Evolutionary conservation across 139 green algal genomes (phyloP).

Genomic region (Micractinium sp.): DNA sequence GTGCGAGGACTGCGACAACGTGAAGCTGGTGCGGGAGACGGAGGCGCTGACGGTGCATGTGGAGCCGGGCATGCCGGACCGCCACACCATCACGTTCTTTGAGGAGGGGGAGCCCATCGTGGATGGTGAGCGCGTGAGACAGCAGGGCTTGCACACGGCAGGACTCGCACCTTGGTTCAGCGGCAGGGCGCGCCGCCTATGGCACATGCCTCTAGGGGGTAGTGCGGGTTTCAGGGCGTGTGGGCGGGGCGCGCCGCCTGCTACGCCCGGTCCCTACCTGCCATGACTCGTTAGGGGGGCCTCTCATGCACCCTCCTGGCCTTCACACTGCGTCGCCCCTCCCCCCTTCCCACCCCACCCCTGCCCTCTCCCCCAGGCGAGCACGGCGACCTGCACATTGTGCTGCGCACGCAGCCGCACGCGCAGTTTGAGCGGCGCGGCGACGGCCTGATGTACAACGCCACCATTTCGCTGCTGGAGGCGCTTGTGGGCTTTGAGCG

Average conservation of each 20-base stretch:
- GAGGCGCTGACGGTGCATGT: constrained; percentile 88
- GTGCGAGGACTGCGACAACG: constrained; percentile 94
- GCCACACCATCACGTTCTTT: constrained; percentile 36
- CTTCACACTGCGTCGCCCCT: too few species aligned
- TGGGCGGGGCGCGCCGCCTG: too few species aligned
- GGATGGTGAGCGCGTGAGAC: not conserved
- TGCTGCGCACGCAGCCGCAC: constrained; percentile 57
- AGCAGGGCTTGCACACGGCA: too few species aligned
- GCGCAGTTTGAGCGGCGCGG: constrained; percentile 65
- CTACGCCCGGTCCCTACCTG: too few species aligned
- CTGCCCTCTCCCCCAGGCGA: constrained; percentile 72
- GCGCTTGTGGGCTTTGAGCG: constrained; percentile 87
- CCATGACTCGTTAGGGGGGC: too few species aligned
- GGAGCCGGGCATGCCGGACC: constrained; percentile 79
- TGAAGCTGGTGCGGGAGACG: constrained; percentile 85
- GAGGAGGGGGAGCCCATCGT: constrained; percentile 25
- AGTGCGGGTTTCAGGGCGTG: too few species aligned
- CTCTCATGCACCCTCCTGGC: too few species aligned
- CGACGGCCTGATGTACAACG: constrained; percentile 72
- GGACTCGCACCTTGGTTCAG: too few species aligned
- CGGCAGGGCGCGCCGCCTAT: too few species aligned
- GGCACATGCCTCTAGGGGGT: too few species aligned
- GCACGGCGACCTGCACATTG: constrained; percentile 88
- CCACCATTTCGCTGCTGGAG: constrained; percentile 87
- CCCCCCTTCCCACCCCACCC: constrained; percentile 84